Evolutionary conservation across 2,329 filamentous ascomycete species (phyloP), one percentile per base, ranked within the genome.

Genomic region (Epichloe gansuensis): DNA sequence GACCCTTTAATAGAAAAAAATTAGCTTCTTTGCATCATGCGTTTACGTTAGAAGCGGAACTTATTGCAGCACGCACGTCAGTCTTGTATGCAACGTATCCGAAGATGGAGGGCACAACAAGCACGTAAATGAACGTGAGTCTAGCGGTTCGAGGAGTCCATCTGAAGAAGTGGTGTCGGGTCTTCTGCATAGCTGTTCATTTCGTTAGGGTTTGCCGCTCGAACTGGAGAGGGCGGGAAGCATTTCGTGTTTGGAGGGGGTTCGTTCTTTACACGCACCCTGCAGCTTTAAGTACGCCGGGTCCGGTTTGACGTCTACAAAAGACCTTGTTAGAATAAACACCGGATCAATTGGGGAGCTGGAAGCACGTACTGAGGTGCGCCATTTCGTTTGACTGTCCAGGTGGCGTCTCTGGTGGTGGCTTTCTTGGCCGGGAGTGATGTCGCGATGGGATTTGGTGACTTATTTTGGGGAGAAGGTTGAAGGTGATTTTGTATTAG

Each of bases 141-240:
- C 81, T 82, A 34, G 88, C 89, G 46, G 89, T 95, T 64, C 86
- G 79, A 50, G 82, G 80, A 38, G 86, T 97, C 88, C 89, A 97
- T 70, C 89, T 81, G 80, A 97, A 98, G 80, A 88, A 95, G 73
- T 89, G 89, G 80, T 91, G 85, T 60, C 93, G 86, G 75, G 88
- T 89, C 64, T 80, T 75, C 64, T 79, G 81, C 82, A 96, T 87
- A 68, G 86, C 91, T 95, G 63, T 61, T 54, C 38, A 54, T 46
- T 28, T 49, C 45, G 61, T 66, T 63, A 67, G 61, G 48, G 12
- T 35, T 38, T 37, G 48, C 48, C 50, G 23, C 21, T 37, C 8
- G 35, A 11, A 21, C 31, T 17, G 17, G 42, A 37, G 5, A 21
- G 34, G 5, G n/a, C 17, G 7, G 7, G 34, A 3, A 9, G 17